Base-by-base conservation (phyloP, 805 yeast species). In the Candida insectorum region DNA sequence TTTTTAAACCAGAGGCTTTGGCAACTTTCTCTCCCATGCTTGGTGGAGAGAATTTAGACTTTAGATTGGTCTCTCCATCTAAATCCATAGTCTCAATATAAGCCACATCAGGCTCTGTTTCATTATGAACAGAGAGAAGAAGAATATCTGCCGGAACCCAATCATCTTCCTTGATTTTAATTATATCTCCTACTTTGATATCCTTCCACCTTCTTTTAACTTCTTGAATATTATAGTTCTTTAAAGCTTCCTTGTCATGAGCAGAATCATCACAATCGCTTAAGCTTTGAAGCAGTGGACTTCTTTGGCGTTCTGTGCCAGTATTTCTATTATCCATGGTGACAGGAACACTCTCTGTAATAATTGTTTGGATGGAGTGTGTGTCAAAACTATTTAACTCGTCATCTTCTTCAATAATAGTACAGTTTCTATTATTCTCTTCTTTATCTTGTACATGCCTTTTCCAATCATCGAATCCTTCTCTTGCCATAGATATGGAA, bases 21-120 rank as follows among this genome's bases (percentile, higher is more conserved):
- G 69, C 62, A 26, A 81, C 65, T 8, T 58, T 42, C 11, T 73
- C 71, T 25, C 79, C 69, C 2, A 91, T 45, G 40, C 79, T 85
- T 2, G 72, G 66, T 41, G 81, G 83, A 0, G 96, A 85, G 13
- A 64, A 61, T 47, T 77, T 79, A 6, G 85, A 71, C 56, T 93
- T 93, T 40, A 93, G 66, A 52, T 88, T 91, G 0, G 97, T 93
- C 58, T 93, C 98, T 31, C 99, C 99, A 59, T 93, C 98, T 30
- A 93, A 68, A 1, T 96, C 98, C 91, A 91, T 88, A 1, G 99
- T 93, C 56, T 93, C 99, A 13, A 89, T 79, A 44, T 77, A 85
- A 1, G 85, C 75, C 34, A 71, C 75, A 23, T 73, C 71, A 37
- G 79, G 75, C 24, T 82, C 88, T 41, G 35, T 39, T 28, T 72